These are phyloP conservation scores for Malassezia cuniculi DNA, from an alignment of 1,284 basidiomycete species.

Conservation along the genomic window DNA sequence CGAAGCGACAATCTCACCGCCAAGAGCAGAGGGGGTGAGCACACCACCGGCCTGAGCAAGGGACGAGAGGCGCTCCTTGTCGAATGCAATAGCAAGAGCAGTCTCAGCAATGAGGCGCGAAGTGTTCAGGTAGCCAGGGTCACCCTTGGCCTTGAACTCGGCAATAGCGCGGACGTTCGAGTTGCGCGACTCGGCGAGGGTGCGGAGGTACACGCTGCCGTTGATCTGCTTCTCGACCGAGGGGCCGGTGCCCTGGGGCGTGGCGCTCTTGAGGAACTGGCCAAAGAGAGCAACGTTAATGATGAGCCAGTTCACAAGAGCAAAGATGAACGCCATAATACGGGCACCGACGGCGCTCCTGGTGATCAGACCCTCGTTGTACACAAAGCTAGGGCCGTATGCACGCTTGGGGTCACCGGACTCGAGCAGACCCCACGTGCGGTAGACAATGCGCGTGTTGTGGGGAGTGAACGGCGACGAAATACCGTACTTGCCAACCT, in stretches of 20 bases:
- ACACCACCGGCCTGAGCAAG: constrained; percentile 58
- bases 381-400: constrained; percentile 52
- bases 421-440: constrained; percentile 62
- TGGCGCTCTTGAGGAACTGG: no score
- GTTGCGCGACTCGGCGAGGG: constrained; percentile 48
- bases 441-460: constrained; percentile 60
- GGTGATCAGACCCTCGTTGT: constrained; percentile 57
- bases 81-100: constrained; percentile 57
- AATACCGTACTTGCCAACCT: constrained; percentile 50
- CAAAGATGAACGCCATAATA: constrained; percentile 16
- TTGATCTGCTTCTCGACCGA: constrained; percentile 10
- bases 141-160: constrained; percentile 57
- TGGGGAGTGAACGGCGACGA: constrained; percentile 55
- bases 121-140: constrained; percentile 64
- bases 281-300: no score
- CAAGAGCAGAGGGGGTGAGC: constrained; percentile 62
- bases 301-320: no score
- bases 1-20: constrained; percentile 60
- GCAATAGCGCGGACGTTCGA: constrained; percentile 51
- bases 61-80: constrained; percentile 50
- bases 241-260: constrained; percentile 7
- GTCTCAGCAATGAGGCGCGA: constrained; percentile 62
- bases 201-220: constrained; percentile 12
- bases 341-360: constrained; percentile 48
- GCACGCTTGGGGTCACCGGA: constrained; percentile 22